Evolutionary conservation across 148 eudicot species (phyloP).

Genomic region (Rhododendron vialii): DNA sequence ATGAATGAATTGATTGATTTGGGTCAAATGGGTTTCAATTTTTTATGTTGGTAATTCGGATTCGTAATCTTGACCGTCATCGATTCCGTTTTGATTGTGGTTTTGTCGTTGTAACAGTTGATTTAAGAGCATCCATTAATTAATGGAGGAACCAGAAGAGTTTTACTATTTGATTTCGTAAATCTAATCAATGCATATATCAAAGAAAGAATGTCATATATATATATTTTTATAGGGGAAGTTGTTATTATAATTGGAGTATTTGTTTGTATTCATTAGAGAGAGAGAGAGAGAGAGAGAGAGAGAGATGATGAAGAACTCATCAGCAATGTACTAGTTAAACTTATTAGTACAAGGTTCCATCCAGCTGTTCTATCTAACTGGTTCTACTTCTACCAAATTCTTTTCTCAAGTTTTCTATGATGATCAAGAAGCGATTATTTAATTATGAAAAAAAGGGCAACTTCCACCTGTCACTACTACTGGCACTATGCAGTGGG

Average conservation of each 20-base stretch:
- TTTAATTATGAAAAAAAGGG: not conserved
- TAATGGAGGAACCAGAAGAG: slow-evolving; percentile 5
- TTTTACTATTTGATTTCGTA: not conserved
- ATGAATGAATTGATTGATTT: not conserved
- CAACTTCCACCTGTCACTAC: slow-evolving; percentile 5
- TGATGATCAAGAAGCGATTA: not conserved
- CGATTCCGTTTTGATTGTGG: not conserved
- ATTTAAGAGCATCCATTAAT: slow-evolving; percentile 13
- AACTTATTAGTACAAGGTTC: not conserved
- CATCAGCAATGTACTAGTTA: slow-evolving; percentile 2
- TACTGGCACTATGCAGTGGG: not conserved
- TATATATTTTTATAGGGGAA: not conserved
- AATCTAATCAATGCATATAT: not conserved
- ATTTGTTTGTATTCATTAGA: not conserved
- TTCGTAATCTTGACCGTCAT: slow-evolving; percentile 11
- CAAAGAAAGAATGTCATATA: not conserved
- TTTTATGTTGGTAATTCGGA: not conserved
- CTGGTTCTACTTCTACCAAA: not conserved
- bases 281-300: not conserved
- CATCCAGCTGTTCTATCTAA: slow-evolving; percentile 12
- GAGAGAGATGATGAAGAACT: not conserved
- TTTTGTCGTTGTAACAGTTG: slow-evolving; percentile 15
- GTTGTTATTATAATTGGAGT: too few species aligned
- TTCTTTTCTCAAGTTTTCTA: not conserved
- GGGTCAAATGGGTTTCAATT: slow-evolving; percentile 5